phyloP scores from a whole-genome alignment of 176 grass and related monocot species.

The Oryza glumipatula region DNA sequence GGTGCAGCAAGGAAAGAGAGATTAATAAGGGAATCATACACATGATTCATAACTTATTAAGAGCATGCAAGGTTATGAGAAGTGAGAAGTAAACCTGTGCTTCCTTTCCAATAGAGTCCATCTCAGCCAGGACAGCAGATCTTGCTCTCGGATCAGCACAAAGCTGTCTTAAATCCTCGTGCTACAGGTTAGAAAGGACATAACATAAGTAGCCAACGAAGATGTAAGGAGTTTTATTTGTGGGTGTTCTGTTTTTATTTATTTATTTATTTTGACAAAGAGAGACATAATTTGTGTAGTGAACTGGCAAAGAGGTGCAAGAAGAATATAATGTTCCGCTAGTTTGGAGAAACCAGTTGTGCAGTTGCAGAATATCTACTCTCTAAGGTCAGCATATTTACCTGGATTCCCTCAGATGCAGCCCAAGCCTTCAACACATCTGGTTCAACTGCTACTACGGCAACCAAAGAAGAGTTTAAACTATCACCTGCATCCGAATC shows the following conservation, averaged over 20 bases:
- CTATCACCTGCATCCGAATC: slow-evolving; percentile 78
- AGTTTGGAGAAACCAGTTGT: background rate
- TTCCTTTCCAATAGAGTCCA: slow-evolving; percentile 87
- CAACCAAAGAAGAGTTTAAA: slow-evolving; percentile 88
- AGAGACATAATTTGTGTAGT: background rate
- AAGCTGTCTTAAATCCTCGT: slow-evolving; percentile 67
- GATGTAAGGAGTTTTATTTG: background rate
- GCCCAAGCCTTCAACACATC: slow-evolving; percentile 86
- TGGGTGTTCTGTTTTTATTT: background rate
- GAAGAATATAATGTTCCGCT: background rate
- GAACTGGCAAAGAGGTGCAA: background rate
- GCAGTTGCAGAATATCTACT: background rate
- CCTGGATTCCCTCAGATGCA: slow-evolving; percentile 87
- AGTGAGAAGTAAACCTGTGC: slow-evolving; percentile 63
- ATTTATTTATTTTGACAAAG: background rate
- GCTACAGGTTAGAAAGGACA: slow-evolving; percentile 49
- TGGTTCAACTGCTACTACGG: slow-evolving; percentile 78
- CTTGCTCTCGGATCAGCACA: slow-evolving; percentile 70
- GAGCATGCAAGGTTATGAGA: slow-evolving; percentile 8
- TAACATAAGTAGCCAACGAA: background rate
- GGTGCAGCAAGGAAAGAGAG: slow-evolving; percentile 15
- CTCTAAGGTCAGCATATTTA: slow-evolving; percentile 18
- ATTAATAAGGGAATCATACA: background rate
- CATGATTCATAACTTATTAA: slow-evolving; percentile 3
- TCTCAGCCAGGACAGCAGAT: slow-evolving; percentile 86